Evolutionary conservation across 768 basidiomycete species (phyloP).

Genomic region (Naematelia aurantialba): DNA sequence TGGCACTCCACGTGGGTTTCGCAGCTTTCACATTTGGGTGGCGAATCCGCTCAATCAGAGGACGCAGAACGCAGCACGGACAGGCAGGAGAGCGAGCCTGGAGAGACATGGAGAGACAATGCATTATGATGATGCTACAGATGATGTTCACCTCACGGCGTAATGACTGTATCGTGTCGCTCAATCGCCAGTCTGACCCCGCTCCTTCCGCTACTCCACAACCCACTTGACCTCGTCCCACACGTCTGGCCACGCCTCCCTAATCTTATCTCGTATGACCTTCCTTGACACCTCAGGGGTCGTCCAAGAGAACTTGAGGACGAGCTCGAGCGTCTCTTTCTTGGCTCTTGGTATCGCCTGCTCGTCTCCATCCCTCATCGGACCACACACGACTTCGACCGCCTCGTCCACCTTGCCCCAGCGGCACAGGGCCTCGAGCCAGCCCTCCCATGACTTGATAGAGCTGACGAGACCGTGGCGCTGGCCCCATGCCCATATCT

Average conservation of each 20-base stretch:
- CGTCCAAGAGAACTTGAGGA: constrained; percentile 36
- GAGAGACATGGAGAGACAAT: too few species aligned
- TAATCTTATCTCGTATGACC: constrained; percentile 15
- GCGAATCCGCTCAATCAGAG: too few species aligned
- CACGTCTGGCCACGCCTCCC: constrained; percentile 22
- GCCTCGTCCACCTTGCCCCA: constrained; percentile 66
- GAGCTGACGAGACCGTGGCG: constrained; percentile 58
- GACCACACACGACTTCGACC: constrained; percentile 59
- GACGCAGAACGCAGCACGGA: too few species aligned
- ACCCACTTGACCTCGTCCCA: constrained; percentile 27
- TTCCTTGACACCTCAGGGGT: constrained; percentile 10
- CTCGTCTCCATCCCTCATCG: constrained; percentile 55
- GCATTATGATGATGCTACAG: too few species aligned
- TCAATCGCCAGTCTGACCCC: too few species aligned
- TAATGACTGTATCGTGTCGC: too few species aligned
- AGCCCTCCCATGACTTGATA: constrained; percentile 71
- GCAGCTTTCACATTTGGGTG: too few species aligned
- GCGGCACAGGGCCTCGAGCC: constrained; percentile 82
- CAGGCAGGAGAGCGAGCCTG: too few species aligned
- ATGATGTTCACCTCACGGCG: too few species aligned
- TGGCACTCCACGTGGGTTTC: neutral
- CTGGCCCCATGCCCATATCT: constrained; percentile 59
- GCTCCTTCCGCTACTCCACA: constrained; percentile 1
- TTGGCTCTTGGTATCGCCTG: constrained; percentile 3
- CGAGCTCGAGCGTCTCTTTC: constrained; percentile 20